A percentile compares a stretch with the other conserved stretches of the same genome.
Conservation (phyloP, 805 yeast genomes). For the Candida glaebosa region DNA sequence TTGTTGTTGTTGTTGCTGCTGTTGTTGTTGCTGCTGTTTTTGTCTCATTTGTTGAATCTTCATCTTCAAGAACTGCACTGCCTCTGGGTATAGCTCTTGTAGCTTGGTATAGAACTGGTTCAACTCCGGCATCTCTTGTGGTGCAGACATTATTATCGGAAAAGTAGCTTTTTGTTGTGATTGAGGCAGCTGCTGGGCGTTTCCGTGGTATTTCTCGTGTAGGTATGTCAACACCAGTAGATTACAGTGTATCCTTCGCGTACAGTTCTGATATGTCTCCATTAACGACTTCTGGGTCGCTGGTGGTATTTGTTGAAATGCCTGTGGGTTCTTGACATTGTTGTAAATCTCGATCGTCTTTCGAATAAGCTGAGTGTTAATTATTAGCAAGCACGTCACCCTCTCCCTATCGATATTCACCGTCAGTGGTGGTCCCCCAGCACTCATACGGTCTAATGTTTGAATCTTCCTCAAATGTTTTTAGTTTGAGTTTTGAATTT, state of each 20-base stretch:
- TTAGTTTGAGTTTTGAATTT: neutral
- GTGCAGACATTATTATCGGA: constrained; percentile 53
- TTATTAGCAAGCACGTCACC: constrained; percentile 38
- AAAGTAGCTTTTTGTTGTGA: constrained; percentile 27
- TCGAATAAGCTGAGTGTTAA: constrained; percentile 41
- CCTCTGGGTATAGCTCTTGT: constrained; percentile 53
- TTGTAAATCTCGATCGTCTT: constrained; percentile 35
- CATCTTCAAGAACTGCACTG: constrained; percentile 39
- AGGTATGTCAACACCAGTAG: constrained; percentile 36
- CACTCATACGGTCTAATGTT: neutral
- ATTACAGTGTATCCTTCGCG: constrained; percentile 41
- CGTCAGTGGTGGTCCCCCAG: neutral
- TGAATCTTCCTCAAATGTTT: neutral
- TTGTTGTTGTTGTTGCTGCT: neutral
- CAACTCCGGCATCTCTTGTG: constrained; percentile 54
- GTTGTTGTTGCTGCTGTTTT: constrained; percentile 19
- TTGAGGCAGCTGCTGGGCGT: constrained; percentile 22
- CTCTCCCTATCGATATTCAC: constrained; percentile 32
- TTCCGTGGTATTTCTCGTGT: constrained; percentile 35
- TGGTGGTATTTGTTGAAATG: constrained; percentile 30
- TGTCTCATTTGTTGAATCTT: constrained; percentile 38
- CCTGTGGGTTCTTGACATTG: constrained; percentile 31
- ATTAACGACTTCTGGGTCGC: constrained; percentile 26
- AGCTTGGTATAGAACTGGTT: constrained; percentile 43
- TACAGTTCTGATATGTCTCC: constrained; percentile 39